Evolutionary conservation across 108 stramenopile species (phyloP).

Genomic region (Conticribra weissflogii): DNA sequence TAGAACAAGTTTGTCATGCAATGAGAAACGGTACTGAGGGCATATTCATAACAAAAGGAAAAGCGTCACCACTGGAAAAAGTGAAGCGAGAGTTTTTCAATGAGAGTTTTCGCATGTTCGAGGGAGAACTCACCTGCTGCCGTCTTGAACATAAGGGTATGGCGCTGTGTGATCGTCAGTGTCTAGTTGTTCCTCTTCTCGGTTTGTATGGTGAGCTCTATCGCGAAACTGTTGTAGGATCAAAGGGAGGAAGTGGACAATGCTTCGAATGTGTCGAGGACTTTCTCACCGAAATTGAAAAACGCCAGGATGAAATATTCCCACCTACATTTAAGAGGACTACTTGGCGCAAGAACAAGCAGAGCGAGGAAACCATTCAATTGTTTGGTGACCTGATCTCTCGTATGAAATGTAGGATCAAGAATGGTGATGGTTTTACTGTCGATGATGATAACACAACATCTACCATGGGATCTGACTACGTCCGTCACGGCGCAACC

Average conservation of each 20-base stretch:
- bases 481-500: constrained; percentile 37
- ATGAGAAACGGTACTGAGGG: constrained; percentile 38
- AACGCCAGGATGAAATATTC: constrained; percentile 40
- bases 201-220: constrained; percentile 45
- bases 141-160: constrained; percentile 43
- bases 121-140: constrained; percentile 49
- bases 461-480: constrained; percentile 23
- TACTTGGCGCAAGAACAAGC: constrained; percentile 48
- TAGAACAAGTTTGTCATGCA: constrained; percentile 44
- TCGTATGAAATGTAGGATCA: constrained; percentile 42
- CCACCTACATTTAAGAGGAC: constrained; percentile 37
- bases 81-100: constrained; percentile 23
- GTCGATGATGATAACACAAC: constrained; percentile 31
- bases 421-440: constrained; percentile 30
- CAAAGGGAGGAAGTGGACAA: constrained; percentile 31
- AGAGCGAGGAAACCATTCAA: constrained; percentile 25
- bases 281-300: constrained; percentile 39
- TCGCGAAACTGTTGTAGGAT: constrained; percentile 26
- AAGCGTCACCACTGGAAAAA: not conserved
- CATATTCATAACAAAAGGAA: constrained; percentile 33
- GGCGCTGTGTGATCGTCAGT: constrained; percentile 42
- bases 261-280: constrained; percentile 26
- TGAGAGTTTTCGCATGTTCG: constrained; percentile 31
- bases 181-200: constrained; percentile 43
- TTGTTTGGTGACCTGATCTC: constrained; percentile 49